phyloP scores from a whole-genome alignment of 352 stramenopile species.

The Globisporangium camurandrum region DNA sequence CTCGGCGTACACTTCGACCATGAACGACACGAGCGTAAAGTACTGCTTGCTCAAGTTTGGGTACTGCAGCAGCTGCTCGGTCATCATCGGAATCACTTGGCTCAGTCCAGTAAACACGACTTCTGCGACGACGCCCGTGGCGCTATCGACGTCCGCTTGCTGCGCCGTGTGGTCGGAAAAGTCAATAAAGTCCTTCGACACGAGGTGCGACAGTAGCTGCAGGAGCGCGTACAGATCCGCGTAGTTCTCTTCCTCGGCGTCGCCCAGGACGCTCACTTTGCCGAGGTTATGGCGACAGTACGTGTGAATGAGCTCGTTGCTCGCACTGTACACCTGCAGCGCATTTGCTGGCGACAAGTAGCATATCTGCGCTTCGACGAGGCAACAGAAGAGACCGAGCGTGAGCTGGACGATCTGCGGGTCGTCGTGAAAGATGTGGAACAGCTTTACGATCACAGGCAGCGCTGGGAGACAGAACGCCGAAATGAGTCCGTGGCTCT shows the following conservation, averaged over 20 bases:
- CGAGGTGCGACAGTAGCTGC: constrained; percentile 72
- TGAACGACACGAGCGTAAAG: constrained; percentile 83
- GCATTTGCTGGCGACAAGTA: constrained; percentile 64
- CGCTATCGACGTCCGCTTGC: constrained; percentile 41
- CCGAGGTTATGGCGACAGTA: constrained; percentile 69
- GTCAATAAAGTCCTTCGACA: constrained; percentile 82
- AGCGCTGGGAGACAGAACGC: constrained; percentile 59
- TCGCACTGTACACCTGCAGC: constrained; percentile 62
- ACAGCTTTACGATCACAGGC: constrained; percentile 65
- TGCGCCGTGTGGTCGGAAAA: constrained; percentile 71
- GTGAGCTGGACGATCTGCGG: constrained; percentile 65
- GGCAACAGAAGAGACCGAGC: constrained; percentile 68
- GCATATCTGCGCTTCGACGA: constrained; percentile 77
- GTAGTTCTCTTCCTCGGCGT: constrained; percentile 75
- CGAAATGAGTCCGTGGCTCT: constrained; percentile 51
- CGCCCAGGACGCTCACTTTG: constrained; percentile 50
- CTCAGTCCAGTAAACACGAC: constrained; percentile 86
- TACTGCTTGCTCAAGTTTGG: constrained; percentile 83
- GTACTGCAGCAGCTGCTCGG: constrained; percentile 80
- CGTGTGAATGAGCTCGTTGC: constrained; percentile 57
- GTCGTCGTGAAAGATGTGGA: constrained; percentile 69
- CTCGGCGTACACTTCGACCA: constrained; percentile 82
- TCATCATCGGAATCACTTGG: constrained; percentile 87
- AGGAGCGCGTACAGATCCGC: constrained; percentile 63
- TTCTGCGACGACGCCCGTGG: constrained; percentile 67